Evolutionary conservation across 768 basidiomycete species (phyloP), one percentile per base, ranked within the genome.

Genomic region (Mycena maculata): DNA sequence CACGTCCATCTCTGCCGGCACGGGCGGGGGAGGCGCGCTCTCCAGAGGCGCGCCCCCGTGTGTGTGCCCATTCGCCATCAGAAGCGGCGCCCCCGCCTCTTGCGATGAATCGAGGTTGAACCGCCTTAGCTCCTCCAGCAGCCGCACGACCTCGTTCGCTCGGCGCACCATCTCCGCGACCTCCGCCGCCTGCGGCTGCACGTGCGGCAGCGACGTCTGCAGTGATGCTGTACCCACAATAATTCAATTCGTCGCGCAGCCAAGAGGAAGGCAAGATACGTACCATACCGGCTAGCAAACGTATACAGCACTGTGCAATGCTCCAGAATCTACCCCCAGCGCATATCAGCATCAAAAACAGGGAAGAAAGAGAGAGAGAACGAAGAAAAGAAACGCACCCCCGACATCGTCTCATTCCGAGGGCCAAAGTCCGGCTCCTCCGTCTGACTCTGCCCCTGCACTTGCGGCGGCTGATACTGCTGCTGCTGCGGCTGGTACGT

Each of bases 221-320:
- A 83, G 70, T 64, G 82, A 79, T 25, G 82, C 85, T 85, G 57
- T 44, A n/a, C 44, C n/a, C n/a, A 11, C 13, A 36, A 47, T 13
- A 36, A 36, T 31, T 7, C 30, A 52, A 55, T 36, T 57, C 23
- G 33, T 48, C 25, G 57, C 28, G 25, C n/a, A 33, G 54, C 20
- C 15, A 9, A 23, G 27, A 48, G 31, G 49, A n/a, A 57, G 27
- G 52, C n/a, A 25, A 69, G 27, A 57, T 27, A 77, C 84, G 62
- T 65, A 92, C 92, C 88, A 76, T 90, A 93, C 71, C 84, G 87
- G 55, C 79, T 84, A 12, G 92, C 90, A 74, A 93, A 94, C 15
- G 80, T 60, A 73, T 89, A 89, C 54, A 94, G 70, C 42, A 82
- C 79, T 42, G 79, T 81, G 65, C 92, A 94, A 71, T 90, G 88